Conservation (phyloP, 2,329 filamentous ascomycete genomes). For the Penicillium sp. region DNA sequence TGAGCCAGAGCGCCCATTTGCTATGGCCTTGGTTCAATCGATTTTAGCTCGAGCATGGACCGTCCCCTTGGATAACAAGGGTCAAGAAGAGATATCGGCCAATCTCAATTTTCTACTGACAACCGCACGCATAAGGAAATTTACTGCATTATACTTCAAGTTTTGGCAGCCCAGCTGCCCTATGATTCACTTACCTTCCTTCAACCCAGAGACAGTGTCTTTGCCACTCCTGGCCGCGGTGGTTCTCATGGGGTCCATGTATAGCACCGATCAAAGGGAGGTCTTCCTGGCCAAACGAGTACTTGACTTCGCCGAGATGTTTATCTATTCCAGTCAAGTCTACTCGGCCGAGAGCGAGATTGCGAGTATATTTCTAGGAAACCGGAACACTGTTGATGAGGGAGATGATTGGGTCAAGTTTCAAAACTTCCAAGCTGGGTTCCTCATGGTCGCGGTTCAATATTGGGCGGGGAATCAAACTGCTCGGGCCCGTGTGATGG, state of each 20-base stretch:
- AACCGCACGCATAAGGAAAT: constrained; percentile 43
- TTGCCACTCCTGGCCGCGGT: constrained; percentile 42
- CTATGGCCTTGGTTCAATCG: constrained; percentile 40
- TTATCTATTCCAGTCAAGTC: constrained; percentile 45
- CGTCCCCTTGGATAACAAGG: constrained; percentile 37
- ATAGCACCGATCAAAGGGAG: constrained; percentile 43
- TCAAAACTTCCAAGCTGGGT: constrained; percentile 45
- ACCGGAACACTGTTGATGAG: constrained; percentile 21
- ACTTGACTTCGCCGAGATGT: constrained; percentile 46
- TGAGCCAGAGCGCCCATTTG: constrained; percentile 40
- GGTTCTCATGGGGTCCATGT: constrained; percentile 48
- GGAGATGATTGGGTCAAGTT: constrained; percentile 37
- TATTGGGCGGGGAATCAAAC: constrained; percentile 45
- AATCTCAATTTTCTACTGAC: constrained; percentile 43
- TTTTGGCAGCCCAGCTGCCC: constrained; percentile 48
- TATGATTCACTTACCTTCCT: constrained; percentile 45
- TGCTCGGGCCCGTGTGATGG: constrained; percentile 44
- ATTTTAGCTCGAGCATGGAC: constrained; percentile 42
- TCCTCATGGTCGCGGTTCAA: constrained; percentile 43
- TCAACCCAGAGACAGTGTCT: constrained; percentile 39
- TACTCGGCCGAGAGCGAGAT: constrained; percentile 44
- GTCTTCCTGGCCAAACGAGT: constrained; percentile 39
- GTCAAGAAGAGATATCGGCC: constrained; percentile 41
- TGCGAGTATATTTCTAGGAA: constrained; percentile 31
- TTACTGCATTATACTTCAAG: constrained; percentile 44